phyloP scores from a whole-genome alignment of 192 early-diverging fungal genomes.

The Mortierella claussenii region DNA sequence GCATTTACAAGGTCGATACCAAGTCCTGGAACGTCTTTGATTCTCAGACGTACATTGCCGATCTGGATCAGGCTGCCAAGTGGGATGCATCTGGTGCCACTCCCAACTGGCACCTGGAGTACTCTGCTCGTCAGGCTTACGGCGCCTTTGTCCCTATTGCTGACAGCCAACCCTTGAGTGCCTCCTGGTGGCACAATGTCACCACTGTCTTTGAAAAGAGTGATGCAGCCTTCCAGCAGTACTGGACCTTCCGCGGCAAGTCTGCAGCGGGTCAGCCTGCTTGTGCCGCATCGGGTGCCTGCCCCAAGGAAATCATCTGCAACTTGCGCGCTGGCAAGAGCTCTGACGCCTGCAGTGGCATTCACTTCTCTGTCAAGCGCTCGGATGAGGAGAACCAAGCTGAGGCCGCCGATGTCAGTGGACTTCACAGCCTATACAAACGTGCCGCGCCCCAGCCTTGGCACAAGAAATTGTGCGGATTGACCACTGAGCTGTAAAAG shows the following conservation, averaged over 20 bases:
- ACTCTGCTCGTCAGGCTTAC: conserved; percentile 59
- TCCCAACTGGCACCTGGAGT: conserved; percentile 66
- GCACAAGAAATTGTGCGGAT: conserved; percentile 37
- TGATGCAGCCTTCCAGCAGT: conserved; percentile 53
- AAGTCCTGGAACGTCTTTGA: conserved; percentile 65
- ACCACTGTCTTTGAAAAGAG: conserved; percentile 55
- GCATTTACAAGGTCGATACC: conserved; percentile 66
- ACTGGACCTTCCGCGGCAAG: conserved; percentile 54
- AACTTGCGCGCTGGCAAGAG: conserved; percentile 48
- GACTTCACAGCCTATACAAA: conserved; percentile 41
- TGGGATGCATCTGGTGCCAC: conserved; percentile 45
- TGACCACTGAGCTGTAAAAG: conserved; percentile 15
- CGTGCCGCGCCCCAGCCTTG: conserved; percentile 31
- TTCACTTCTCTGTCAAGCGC: conserved; percentile 27
- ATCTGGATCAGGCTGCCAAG: conserved; percentile 52
- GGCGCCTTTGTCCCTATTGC: conserved; percentile 34
- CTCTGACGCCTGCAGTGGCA: conserved; percentile 32
- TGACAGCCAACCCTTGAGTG: conserved; percentile 38
- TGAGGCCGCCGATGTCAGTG: conserved; percentile 19
- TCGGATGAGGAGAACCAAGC: conserved; percentile 7
- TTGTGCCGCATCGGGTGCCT: conserved; percentile 17
- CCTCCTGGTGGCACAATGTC: conserved; percentile 66
- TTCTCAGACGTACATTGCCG: conserved; percentile 62
- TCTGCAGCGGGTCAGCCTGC: conserved; percentile 35
- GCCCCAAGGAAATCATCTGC: conserved; percentile 33